These are phyloP conservation scores for Smithsoniella earleae DNA, from an alignment of 163 green algal species.

Conservation along the genomic window DNA sequence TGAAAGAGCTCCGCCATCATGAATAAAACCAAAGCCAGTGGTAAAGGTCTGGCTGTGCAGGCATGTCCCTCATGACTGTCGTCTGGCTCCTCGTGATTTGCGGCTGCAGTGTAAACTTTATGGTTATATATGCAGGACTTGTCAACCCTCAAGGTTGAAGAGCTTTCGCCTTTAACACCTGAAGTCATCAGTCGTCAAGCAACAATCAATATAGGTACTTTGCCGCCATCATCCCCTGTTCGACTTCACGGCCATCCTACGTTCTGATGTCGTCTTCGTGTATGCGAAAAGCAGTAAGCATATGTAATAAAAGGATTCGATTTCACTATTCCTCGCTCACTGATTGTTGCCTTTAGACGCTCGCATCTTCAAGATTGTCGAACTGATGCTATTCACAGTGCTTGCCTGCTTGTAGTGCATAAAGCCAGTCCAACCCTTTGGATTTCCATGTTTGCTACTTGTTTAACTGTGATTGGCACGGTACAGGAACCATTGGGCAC, in stretches of 20 bases:
- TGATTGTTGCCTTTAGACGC: slow-evolving; percentile 29
- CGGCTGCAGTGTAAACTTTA: neutral
- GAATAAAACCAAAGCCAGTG: slow-evolving; percentile 14
- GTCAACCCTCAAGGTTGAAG: slow-evolving; percentile 66
- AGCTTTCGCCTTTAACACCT: slow-evolving; percentile 87
- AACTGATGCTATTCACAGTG: neutral
- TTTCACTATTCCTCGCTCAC: too few species aligned
- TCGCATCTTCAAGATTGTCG: neutral
- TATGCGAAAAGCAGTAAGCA: slow-evolving; percentile 22
- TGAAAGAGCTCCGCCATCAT: too few species aligned
- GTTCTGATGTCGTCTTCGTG: neutral
- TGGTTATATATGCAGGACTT: slow-evolving; percentile 71
- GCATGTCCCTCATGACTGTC: neutral
- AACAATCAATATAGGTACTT: slow-evolving; percentile 97
- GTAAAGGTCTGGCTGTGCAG: slow-evolving; percentile 27
- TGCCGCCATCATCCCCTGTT: neutral
- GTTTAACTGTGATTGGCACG: neutral
- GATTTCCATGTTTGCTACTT: too few species aligned
- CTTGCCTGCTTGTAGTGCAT: too few species aligned
- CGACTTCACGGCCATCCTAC: neutral
- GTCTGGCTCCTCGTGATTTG: neutral
- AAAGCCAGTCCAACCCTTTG: too few species aligned
- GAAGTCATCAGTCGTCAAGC: slow-evolving; percentile 97
- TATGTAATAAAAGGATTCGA: slow-evolving; percentile 41
- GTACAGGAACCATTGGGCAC: slow-evolving; percentile 90